Percentiles rank a stretch among this genome's conserved stretches.
phyloP scores from a whole-genome alignment of 352 stramenopile genomes.

The Discostella stelligera region DNA sequence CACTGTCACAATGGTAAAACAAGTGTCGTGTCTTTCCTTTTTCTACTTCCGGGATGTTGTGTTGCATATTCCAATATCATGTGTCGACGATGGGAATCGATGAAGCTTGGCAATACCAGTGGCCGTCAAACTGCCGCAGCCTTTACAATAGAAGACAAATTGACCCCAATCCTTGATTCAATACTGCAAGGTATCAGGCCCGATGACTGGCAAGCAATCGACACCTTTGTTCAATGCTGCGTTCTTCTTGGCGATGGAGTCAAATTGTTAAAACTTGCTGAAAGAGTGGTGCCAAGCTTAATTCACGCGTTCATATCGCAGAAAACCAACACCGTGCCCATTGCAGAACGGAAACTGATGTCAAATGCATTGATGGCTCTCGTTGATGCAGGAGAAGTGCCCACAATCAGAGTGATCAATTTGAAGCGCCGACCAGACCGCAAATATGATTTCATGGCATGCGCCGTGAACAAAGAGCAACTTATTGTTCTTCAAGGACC shows the following conservation, averaged over 20 bases:
- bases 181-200: neutral
- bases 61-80: constrained; percentile 43
- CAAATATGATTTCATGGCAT: constrained; percentile 53
- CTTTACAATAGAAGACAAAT: constrained; percentile 30
- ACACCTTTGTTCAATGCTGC: constrained; percentile 48
- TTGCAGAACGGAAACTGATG: constrained; percentile 4
- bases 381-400: constrained; percentile 38
- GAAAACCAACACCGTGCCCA: neutral
- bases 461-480: constrained; percentile 44
- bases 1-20: neutral
- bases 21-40: neutral
- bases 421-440: constrained; percentile 67
- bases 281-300: constrained; percentile 23
- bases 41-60: constrained; percentile 37
- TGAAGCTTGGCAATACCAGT: constrained; percentile 34
- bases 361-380: constrained; percentile 30
- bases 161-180: constrained; percentile 29
- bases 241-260: constrained; percentile 42
- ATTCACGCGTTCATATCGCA: constrained; percentile 1
- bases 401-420: constrained; percentile 69
- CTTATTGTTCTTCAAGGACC: constrained; percentile 61
- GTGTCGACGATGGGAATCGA: constrained; percentile 42
- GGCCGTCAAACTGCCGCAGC: constrained; percentile 39
- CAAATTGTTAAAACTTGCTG: constrained; percentile 32
- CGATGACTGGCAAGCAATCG: constrained; percentile 29